Percentiles rank a stretch among this genome's conserved stretches.
Conservation (phyloP, 2,329 filamentous ascomycete genomes). For the Fusarium sp. region DNA sequence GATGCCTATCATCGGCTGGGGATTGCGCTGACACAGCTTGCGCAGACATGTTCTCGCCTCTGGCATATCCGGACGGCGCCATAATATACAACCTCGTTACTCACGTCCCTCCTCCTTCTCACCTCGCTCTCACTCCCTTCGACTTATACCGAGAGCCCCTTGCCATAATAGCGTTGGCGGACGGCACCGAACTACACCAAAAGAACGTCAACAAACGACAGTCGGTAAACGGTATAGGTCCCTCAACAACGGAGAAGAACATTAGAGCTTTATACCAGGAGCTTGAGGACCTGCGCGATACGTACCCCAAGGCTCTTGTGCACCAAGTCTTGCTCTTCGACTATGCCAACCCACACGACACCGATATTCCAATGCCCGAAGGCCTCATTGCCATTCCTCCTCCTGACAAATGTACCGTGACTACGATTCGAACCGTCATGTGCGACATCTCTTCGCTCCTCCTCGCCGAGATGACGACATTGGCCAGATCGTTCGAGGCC, state of each 20-base stretch:
- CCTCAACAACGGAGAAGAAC: conserved; percentile 66
- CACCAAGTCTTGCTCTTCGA: conserved; percentile 87
- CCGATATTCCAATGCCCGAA: conserved; percentile 68
- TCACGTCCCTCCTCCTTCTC: conserved; percentile 80
- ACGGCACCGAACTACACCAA: conserved; percentile 75
- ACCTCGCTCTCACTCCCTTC: conserved; percentile 85
- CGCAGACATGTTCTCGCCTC: conserved; percentile 90
- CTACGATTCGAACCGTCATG: conserved; percentile 84
- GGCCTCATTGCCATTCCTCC: conserved; percentile 79
- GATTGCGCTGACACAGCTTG: conserved; percentile 33
- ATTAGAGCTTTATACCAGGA: conserved; percentile 71
- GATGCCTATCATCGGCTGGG: conserved; percentile 14
- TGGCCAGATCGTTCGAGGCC: conserved; percentile 78
- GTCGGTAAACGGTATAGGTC: conserved; percentile 62
- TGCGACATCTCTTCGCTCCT: conserved; percentile 80
- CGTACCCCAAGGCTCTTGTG: conserved; percentile 79
- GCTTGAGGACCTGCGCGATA: conserved; percentile 75
- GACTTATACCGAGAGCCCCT: conserved; percentile 89
- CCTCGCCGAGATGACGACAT: conserved; percentile 78
- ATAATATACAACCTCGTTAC: conserved; percentile 90
- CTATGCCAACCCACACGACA: conserved; percentile 62
- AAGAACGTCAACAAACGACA: conserved; percentile 64
- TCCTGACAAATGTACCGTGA: conserved; percentile 73
- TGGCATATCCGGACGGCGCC: conserved; percentile 85
- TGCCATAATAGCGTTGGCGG: conserved; percentile 84